A percentile compares a stretch with the other conserved stretches of the same genome.
Conservation (phyloP, 75 land plant genomes). For the Sequoiadendron giganteum region DNA sequence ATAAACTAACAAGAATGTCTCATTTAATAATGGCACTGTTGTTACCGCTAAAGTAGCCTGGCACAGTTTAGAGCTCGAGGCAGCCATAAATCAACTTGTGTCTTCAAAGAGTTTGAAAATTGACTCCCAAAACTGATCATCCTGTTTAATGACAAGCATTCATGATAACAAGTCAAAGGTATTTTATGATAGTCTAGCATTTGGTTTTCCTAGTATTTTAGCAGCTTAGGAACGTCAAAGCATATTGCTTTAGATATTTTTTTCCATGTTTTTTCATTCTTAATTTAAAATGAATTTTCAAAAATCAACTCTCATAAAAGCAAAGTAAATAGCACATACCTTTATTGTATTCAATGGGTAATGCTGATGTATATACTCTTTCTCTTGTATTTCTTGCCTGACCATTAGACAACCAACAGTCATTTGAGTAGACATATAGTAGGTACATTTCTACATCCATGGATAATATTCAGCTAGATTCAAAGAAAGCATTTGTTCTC, state of each 20-base stretch:
- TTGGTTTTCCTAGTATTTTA: neutral
- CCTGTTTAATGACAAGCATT: neutral
- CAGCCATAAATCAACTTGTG: neutral
- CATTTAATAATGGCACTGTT: too few species aligned
- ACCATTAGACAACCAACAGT: too few species aligned
- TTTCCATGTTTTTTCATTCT: neutral
- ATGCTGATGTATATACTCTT: neutral
- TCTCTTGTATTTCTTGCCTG: too few species aligned
- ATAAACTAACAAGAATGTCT: too few species aligned
- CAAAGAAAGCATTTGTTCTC: too few species aligned
- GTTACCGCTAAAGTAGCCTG: too few species aligned
- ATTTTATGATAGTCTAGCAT: neutral
- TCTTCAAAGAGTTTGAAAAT: too few species aligned
- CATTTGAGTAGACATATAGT: too few species aligned
- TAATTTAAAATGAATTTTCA: neutral
- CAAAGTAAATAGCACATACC: neutral
- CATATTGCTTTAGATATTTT: neutral
- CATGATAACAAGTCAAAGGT: neutral
- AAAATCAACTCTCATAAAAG: neutral
- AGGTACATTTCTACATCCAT: too few species aligned
- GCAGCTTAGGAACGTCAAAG: too few species aligned
- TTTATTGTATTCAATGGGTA: neutral
- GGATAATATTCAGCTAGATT: too few species aligned
- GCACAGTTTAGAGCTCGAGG: too few species aligned
- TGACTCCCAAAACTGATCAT: neutral